Percentiles rank a stretch among this genome's conserved stretches.
Evolutionary conservation across 176 grass and related monocot genomes (phyloP).

Genomic region (Microstegium vimineum): DNA sequence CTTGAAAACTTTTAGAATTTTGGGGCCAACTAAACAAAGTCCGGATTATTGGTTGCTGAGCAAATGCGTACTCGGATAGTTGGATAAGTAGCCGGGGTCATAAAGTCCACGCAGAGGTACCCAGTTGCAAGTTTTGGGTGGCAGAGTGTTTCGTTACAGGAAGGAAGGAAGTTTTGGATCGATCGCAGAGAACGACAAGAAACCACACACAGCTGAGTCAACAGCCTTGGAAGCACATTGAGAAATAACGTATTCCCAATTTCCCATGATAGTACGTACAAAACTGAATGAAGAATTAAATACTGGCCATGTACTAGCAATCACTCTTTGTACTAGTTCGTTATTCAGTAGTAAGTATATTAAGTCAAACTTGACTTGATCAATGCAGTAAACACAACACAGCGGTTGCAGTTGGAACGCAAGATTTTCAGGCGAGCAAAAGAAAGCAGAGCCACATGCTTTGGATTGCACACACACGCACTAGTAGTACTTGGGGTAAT

Average conservation of each 20-base stretch:
- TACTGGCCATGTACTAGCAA: no score
- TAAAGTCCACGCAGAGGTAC: not conserved
- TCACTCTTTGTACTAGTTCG: no score
- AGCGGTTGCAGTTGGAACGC: not conserved
- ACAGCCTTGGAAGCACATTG: no score
- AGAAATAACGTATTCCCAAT: no score
- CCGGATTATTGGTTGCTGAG: not conserved
- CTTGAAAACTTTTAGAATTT: no score
- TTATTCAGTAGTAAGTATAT: no score
- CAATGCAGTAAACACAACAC: not conserved
- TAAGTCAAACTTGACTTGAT: no score
- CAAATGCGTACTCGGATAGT: not conserved
- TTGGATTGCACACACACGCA: not conserved
- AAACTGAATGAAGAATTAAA: no score
- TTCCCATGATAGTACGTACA: no score
- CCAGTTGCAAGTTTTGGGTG: not conserved
- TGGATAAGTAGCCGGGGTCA: not conserved
- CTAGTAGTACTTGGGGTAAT: not conserved
- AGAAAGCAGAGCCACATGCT: not conserved
- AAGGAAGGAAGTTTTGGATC: not conserved
- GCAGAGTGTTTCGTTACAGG: no score
- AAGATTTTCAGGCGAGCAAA: not conserved
- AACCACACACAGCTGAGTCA: not conserved
- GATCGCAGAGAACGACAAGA: not conserved
- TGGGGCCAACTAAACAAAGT: no score